phyloP scores from a whole-genome alignment of 805 yeast genomes.

The Brettanomyces naardenensis region DNA sequence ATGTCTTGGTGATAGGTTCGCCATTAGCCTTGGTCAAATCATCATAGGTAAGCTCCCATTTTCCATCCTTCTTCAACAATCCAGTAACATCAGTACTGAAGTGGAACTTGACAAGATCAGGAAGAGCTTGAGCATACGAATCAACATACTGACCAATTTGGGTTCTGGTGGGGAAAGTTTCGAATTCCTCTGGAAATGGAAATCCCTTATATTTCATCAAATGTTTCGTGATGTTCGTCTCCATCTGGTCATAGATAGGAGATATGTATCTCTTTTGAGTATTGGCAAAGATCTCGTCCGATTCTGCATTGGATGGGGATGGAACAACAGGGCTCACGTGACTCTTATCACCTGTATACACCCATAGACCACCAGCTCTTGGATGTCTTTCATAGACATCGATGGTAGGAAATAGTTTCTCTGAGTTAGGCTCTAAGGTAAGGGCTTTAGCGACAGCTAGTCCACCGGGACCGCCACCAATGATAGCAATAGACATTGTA shows the following conservation, averaged over 20 bases:
- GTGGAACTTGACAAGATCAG: slow-evolving; percentile 26
- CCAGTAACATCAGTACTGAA: slow-evolving; percentile 39
- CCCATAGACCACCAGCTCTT: slow-evolving; percentile 28
- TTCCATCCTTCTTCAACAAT: slow-evolving; percentile 23
- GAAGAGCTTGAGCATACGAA: slow-evolving; percentile 41
- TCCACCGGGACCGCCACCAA: slow-evolving; percentile 30
- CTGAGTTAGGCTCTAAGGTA: slow-evolving; percentile 24
- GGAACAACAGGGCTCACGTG: slow-evolving; percentile 19
- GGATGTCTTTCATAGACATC: slow-evolving; percentile 26
- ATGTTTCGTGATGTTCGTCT: slow-evolving; percentile 26
- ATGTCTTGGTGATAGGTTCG: slow-evolving; percentile 5
- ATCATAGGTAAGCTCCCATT: slow-evolving; percentile 21
- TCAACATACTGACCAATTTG: slow-evolving; percentile 58
- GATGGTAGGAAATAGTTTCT: slow-evolving; percentile 11
- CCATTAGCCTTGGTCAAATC: neutral
- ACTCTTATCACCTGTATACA: slow-evolving; percentile 22
- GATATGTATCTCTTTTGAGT: slow-evolving; percentile 17
- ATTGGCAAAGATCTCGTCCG: slow-evolving; percentile 12
- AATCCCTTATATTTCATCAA: slow-evolving; percentile 25
- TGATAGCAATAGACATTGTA: slow-evolving; percentile 21
- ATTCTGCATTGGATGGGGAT: slow-evolving; percentile 10
- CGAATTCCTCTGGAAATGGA: slow-evolving; percentile 29
- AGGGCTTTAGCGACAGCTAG: slow-evolving; percentile 27
- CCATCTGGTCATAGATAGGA: slow-evolving; percentile 28
- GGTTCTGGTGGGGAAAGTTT: slow-evolving; percentile 49